Conservation (phyloP, 768 basidiomycete species). For the Tricholoma furcatifolium region DNA sequence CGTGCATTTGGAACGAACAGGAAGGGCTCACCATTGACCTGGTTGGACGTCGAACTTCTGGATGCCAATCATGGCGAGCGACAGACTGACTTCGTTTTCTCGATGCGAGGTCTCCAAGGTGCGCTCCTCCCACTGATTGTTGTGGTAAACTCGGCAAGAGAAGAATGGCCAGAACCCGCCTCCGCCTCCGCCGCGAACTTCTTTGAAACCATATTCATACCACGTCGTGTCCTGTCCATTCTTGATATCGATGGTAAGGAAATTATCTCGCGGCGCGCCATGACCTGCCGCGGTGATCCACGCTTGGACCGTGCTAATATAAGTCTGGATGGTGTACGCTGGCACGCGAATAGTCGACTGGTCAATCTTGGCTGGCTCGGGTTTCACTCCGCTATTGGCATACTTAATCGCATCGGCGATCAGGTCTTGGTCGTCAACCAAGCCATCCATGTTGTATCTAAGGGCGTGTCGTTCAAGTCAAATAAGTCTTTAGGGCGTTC, state of each 20-base stretch:
- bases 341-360: slow-evolving; percentile 1
- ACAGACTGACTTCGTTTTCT: not conserved
- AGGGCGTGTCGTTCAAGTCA: not conserved
- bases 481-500: not conserved
- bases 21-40: slow-evolving; percentile 5
- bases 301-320: not conserved
- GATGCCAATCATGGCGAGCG: slow-evolving; percentile 9
- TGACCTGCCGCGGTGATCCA: not conserved
- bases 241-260: slow-evolving; percentile 5
- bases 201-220: slow-evolving; percentile 9
- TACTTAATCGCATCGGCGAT: not conserved
- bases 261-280: slow-evolving; percentile 2
- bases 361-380: not conserved
- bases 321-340: slow-evolving; percentile 1
- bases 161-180: slow-evolving; percentile 12
- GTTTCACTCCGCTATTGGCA: not conserved
- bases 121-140: not conserved
- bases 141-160: not conserved
- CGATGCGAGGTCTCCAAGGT: slow-evolving; percentile 2
- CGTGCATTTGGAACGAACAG: not conserved
- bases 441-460: not conserved
- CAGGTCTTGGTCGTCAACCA: not conserved
- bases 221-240: slow-evolving; percentile 8
- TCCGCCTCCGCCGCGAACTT: not conserved
- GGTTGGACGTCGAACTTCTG: slow-evolving; percentile 5